Base-by-base conservation (phyloP, 2,329 filamentous ascomycete genomes). In the Colletotrichum sp. region DNA sequence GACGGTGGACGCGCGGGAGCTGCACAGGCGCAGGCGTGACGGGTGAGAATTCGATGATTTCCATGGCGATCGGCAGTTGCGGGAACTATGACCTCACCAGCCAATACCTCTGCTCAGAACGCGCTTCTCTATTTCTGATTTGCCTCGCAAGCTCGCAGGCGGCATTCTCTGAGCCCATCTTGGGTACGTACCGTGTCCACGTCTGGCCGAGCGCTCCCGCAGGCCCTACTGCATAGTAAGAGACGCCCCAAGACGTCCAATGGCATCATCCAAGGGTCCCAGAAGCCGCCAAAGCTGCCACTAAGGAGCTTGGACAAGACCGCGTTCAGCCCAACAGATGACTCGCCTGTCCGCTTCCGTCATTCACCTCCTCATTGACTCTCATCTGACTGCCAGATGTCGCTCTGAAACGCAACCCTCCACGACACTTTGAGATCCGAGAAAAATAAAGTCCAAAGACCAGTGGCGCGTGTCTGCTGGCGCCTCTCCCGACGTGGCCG, bases 31-130 rank as follows among this genome's bases (percentile, higher is more conserved):
- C 16, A 38, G 63, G n/a, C 65, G 48, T 65, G 61, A 52, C 43
- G 43, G 43, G 43, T 52, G 43, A 52, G 64, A 69, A 48, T 75
- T 75, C 65, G 64, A 76, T 69, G 75, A 72, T 68, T 71, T 64
- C 72, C 72, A 67, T 70, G 73, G 57, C 36, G 74, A 78, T 77
- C 76, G 76, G 76, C 76, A 78, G 57, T 78, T 72, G 76, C 76
- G 76, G 71, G 67, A 69, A 76, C 74, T 68, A 78, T 78, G 76
- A 78, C 76, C 71, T 78, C 76, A 78, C 65, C 61, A 65, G 71
- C 71, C 74, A 69, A 76, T 76, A 55, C 43, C 12, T 61, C 60
- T 26, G 21, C 57, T 38, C 71, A 63, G 36, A 48, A 48, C 61
- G 24, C 36, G 61, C 32, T 24, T 64, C 30, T 64, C n/a, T 52